Percentiles rank a stretch among this genome's conserved stretches.
phyloP scores from a whole-genome alignment of 148 eudicot species.

The Suaeda aralocaspica region DNA sequence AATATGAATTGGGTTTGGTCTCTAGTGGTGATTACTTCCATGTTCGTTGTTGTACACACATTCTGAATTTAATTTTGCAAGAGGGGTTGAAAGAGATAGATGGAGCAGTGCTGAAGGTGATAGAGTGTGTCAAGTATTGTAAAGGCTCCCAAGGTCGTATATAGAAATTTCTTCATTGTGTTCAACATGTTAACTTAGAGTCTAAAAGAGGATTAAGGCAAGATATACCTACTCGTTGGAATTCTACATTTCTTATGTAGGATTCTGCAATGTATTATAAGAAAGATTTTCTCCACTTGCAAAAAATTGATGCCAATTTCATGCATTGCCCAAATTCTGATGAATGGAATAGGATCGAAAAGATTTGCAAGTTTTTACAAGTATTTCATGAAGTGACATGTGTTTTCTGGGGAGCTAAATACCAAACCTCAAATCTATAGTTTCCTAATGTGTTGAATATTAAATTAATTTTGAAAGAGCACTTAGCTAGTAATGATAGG shows the following conservation, averaged over 20 bases:
- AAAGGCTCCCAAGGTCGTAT: slow-evolving; percentile 12
- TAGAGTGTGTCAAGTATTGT: slow-evolving; percentile 13
- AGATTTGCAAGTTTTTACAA: neutral
- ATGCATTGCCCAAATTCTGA: neutral
- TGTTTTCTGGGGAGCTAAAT: neutral
- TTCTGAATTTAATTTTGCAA: slow-evolving; percentile 5
- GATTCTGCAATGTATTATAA: neutral
- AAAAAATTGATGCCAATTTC: neutral
- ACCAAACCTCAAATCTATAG: neutral
- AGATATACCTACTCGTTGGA: slow-evolving; percentile 13
- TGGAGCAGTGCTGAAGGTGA: neutral
- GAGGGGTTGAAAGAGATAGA: neutral
- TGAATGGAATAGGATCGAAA: slow-evolving; percentile 8
- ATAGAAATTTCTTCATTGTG: neutral
- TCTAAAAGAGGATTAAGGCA: slow-evolving; percentile 1
- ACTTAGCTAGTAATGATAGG: neutral
- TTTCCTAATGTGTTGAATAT: neutral
- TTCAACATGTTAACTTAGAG: no score
- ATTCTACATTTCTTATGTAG: slow-evolving; percentile 2
- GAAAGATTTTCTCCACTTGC: neutral
- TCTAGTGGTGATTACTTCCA: slow-evolving; percentile 1
- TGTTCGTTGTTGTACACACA: slow-evolving; percentile 9
- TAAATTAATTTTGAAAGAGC: neutral
- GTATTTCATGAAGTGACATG: slow-evolving; percentile 6
- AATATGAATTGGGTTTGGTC: neutral